A percentile compares a stretch with the other conserved stretches of the same genome.
These are phyloP conservation scores for Aaosphaeria arxii DNA, from an alignment of 2,329 filamentous ascomycete species.

Conservation along the genomic window DNA sequence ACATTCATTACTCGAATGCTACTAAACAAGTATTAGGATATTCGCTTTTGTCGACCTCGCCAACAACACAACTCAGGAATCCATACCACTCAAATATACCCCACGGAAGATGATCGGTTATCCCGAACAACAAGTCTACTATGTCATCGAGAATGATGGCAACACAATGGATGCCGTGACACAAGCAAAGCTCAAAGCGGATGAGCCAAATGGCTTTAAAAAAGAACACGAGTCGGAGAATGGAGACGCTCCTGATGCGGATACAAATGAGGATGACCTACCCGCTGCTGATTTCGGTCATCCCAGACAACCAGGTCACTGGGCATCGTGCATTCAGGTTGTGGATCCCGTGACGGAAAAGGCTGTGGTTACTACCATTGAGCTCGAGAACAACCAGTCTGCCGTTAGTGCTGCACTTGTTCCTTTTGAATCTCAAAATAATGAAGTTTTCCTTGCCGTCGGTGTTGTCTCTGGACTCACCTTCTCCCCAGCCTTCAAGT, in stretches of 20 bases:
- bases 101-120: conserved; percentile 85
- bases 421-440: conserved; percentile 75
- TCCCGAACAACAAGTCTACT: conserved; percentile 84
- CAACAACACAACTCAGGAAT: conserved; percentile 82
- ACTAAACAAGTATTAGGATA: conserved; percentile 52
- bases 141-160: conserved; percentile 90
- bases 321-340: conserved; percentile 93
- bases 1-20: not conserved
- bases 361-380: conserved; percentile 70
- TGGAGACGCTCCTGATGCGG: conserved; percentile 11
- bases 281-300: conserved; percentile 86
- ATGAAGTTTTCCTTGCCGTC: conserved; percentile 87
- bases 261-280: conserved; percentile 48
- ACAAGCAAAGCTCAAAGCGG: conserved; percentile 64
- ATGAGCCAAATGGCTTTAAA: conserved; percentile 47
- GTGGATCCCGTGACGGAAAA: conserved; percentile 76
- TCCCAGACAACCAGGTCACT: conserved; percentile 76
- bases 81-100: conserved; percentile 83
- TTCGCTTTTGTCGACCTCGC: conserved; percentile 86
- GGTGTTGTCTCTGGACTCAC: conserved; percentile 91
- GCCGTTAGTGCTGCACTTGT: conserved; percentile 83
- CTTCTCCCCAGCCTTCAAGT: conserved; percentile 68
- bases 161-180: conserved; percentile 83
- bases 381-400: conserved; percentile 86
- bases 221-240: conserved; percentile 52